These are phyloP conservation scores for Apiotrichum porosum DNA, from an alignment of 1,284 basidiomycete genomes.

Conservation along the genomic window DNA sequence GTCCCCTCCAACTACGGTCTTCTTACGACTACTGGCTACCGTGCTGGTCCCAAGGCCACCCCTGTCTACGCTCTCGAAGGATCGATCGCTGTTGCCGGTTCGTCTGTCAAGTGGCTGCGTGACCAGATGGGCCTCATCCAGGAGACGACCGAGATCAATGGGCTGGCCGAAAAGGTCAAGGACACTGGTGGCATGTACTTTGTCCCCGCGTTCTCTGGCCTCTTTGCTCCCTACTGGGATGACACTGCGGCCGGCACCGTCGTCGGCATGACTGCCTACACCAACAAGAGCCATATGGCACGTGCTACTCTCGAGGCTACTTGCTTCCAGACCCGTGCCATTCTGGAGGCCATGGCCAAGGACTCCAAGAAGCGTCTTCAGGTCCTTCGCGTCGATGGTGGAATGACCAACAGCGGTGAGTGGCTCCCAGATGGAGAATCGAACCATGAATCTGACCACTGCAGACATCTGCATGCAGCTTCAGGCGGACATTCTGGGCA, in stretches of 20 bases:
- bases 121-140: constrained; percentile 83
- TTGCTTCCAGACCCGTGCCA: constrained; percentile 75
- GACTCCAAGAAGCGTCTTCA: constrained; percentile 58
- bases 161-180: constrained; percentile 69
- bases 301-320: constrained; percentile 87
- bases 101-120: constrained; percentile 91
- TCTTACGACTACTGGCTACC: constrained; percentile 88
- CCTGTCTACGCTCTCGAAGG: constrained; percentile 93
- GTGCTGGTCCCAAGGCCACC: constrained; percentile 65
- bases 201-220: constrained; percentile 90
- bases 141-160: constrained; percentile 77
- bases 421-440: too few species aligned
- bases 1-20: constrained; percentile 81
- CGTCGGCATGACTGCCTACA: constrained; percentile 74
- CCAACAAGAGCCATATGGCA: constrained; percentile 87
- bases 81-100: constrained; percentile 90
- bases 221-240: constrained; percentile 66
- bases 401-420: constrained; percentile 69
- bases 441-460: neutral
- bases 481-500: constrained; percentile 87
- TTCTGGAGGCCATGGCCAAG: constrained; percentile 72
- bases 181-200: constrained; percentile 94
- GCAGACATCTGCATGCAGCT: constrained; percentile 74
- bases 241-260: constrained; percentile 38
- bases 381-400: constrained; percentile 86